Conservation (phyloP, 371 early-diverging fungal species). For the Actinomortierella ambigua region DNA sequence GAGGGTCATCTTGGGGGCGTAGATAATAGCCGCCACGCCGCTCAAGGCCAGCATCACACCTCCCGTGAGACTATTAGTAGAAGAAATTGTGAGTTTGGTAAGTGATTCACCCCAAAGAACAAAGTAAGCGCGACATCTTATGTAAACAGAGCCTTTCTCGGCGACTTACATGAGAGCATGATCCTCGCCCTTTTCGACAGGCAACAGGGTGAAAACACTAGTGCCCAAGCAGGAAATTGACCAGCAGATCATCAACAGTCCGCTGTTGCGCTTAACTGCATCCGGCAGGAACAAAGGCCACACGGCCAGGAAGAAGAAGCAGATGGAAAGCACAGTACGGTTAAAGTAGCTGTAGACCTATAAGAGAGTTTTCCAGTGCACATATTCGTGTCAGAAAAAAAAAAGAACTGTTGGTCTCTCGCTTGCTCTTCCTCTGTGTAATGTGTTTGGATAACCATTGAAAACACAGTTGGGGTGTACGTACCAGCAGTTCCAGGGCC, state of each 20-base stretch:
- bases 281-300: slow-evolving; percentile 72
- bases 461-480: no score
- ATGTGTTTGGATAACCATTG: background rate
- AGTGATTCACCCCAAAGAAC: slow-evolving; percentile 3
- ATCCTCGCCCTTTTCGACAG: slow-evolving; percentile 85
- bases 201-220: slow-evolving; percentile 84
- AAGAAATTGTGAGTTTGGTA: no score
- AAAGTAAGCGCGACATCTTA: background rate
- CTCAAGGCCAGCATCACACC: slow-evolving; percentile 52
- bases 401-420: background rate
- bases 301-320: slow-evolving; percentile 53
- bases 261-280: slow-evolving; percentile 54
- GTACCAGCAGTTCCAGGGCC: slow-evolving; percentile 75
- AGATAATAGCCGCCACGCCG: slow-evolving; percentile 50
- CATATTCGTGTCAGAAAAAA: background rate
- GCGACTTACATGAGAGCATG: slow-evolving; percentile 77
- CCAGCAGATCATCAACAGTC: slow-evolving; percentile 63
- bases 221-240: slow-evolving; percentile 66
- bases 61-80: slow-evolving; percentile 41
- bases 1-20: slow-evolving; percentile 17
- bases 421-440: no score
- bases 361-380: background rate
- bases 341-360: slow-evolving; percentile 82
- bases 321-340: slow-evolving; percentile 63
- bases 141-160: background rate